Percentiles rank a stretch among this genome's conserved stretches.
These are phyloP conservation scores for Pichia occidentalis DNA, from an alignment of 805 yeast genomes.

Conservation along the genomic window DNA sequence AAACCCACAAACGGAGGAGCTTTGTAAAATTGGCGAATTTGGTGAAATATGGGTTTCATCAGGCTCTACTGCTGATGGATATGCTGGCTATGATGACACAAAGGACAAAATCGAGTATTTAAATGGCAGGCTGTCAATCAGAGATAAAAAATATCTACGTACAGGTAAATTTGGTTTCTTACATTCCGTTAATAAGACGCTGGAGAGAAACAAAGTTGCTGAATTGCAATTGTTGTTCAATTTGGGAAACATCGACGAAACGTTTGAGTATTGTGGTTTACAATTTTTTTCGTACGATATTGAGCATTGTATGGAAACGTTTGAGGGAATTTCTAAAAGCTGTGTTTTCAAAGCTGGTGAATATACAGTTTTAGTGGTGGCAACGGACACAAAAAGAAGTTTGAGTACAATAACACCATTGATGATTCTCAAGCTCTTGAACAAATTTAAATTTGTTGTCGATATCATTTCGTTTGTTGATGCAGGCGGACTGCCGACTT, in stretches of 20 bases:
- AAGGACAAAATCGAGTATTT: constrained; percentile 43
- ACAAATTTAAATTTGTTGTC: constrained; percentile 72
- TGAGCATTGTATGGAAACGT: constrained; percentile 56
- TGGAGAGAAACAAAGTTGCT: constrained; percentile 19
- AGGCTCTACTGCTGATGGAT: constrained; percentile 68
- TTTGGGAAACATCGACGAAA: constrained; percentile 75
- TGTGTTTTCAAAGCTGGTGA: constrained; percentile 75
- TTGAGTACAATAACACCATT: constrained; percentile 77
- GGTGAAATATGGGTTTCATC: constrained; percentile 98
- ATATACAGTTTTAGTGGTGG: constrained; percentile 68
- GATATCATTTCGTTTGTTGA: constrained; percentile 80
- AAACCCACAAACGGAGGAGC: constrained; percentile 78
- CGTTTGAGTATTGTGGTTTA: constrained; percentile 86
- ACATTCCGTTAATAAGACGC: constrained; percentile 53
- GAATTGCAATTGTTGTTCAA: constrained; percentile 77
- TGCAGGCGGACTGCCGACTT: constrained; percentile 55
- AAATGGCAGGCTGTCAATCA: constrained; percentile 54
- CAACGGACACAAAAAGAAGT: constrained; percentile 40
- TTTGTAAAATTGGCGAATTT: constrained; percentile 83
- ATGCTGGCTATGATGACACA: constrained; percentile 35
- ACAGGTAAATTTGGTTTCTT: constrained; percentile 95
- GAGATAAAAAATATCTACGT: constrained; percentile 60
- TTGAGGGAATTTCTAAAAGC: constrained; percentile 34
- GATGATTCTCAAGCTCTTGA: constrained; percentile 68
- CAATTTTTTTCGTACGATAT: constrained; percentile 87